phyloP scores from a whole-genome alignment of 768 basidiomycete species.

The Tylopilus cervinicoccineus region DNA sequence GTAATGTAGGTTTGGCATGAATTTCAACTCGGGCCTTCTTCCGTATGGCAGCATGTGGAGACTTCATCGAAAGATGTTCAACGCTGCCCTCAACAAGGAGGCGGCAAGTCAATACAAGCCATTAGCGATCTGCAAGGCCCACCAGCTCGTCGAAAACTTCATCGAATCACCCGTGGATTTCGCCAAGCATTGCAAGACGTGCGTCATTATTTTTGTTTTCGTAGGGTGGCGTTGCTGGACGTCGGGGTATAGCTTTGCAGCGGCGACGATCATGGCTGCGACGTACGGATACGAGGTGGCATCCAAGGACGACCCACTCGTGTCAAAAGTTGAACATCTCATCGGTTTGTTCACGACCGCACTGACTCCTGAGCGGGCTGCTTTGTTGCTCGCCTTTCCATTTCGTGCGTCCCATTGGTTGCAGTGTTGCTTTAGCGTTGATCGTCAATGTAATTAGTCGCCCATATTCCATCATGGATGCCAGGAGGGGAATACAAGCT shows the following conservation, averaged over 20 bases:
- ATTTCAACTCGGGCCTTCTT: conserved; percentile 28
- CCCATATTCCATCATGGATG: conserved; percentile 32
- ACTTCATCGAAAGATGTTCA: conserved; percentile 28
- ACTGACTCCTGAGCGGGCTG: conserved; percentile 22
- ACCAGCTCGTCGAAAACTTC: conserved; percentile 22
- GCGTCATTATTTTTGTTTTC: conserved; percentile 10
- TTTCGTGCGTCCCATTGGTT: conserved; percentile 17
- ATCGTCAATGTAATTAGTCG: conserved; percentile 9
- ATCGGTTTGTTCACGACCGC: conserved; percentile 7
- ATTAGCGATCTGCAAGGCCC: conserved; percentile 15
- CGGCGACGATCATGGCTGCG: conserved; percentile 21
- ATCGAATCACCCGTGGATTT: conserved; percentile 17
- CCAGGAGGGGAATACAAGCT: conserved; percentile 29
- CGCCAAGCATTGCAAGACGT: conserved; percentile 18
- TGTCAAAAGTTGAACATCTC: conserved; percentile 15
- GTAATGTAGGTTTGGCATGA: conserved; percentile 25
- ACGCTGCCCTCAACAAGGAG: conserved; percentile 17
- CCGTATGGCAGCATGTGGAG: conserved; percentile 30
- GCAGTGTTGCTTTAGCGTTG: background rate
- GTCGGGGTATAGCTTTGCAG: conserved; percentile 17
- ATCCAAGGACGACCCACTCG: conserved; percentile 25
- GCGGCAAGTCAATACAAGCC: conserved; percentile 9
- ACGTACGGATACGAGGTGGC: conserved; percentile 26
- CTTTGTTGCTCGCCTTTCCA: conserved; percentile 20
- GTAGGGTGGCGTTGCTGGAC: background rate